These are phyloP conservation scores for Tulasnella sp. DNA, from an alignment of 768 basidiomycete genomes.

Conservation along the genomic window DNA sequence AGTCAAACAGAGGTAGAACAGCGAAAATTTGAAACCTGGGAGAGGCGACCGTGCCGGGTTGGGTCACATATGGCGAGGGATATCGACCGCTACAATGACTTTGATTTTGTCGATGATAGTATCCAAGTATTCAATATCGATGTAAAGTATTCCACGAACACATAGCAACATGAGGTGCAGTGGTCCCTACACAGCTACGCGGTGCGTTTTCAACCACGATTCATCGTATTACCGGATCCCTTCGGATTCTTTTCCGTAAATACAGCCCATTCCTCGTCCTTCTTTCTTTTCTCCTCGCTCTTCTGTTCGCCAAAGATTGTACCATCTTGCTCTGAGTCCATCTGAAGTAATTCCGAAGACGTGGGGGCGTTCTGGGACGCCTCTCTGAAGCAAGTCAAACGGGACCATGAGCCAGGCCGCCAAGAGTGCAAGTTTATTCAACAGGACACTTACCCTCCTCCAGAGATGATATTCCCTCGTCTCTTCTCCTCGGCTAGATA, in stretches of 20 bases:
- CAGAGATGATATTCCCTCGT: slow-evolving; percentile 81
- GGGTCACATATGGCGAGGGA: no score
- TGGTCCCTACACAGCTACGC: no score
- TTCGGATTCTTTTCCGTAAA: slow-evolving; percentile 81
- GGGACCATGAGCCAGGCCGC: background rate
- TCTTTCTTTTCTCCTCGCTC: slow-evolving; percentile 68
- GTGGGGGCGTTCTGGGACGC: slow-evolving; percentile 65
- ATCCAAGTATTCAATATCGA: no score
- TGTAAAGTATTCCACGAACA: background rate
- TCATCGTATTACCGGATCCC: slow-evolving; percentile 97
- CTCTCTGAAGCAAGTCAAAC: slow-evolving; percentile 44
- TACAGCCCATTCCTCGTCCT: slow-evolving; percentile 88
- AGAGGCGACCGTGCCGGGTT: no score
- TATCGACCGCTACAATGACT: no score
- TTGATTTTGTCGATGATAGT: no score
- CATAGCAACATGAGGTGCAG: no score
- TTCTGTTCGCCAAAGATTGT: slow-evolving; percentile 62
- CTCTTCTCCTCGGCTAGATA: slow-evolving; percentile 82
- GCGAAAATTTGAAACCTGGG: no score
- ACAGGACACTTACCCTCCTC: slow-evolving; percentile 65
- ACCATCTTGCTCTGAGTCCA: slow-evolving; percentile 85
- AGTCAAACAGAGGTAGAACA: no score
- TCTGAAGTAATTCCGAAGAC: slow-evolving; percentile 67
- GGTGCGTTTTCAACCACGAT: slow-evolving; percentile 59
- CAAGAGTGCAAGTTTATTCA: no score